Base-by-base conservation (phyloP, 306 rosid species). In the Pyrus pyrifolia region DNA sequence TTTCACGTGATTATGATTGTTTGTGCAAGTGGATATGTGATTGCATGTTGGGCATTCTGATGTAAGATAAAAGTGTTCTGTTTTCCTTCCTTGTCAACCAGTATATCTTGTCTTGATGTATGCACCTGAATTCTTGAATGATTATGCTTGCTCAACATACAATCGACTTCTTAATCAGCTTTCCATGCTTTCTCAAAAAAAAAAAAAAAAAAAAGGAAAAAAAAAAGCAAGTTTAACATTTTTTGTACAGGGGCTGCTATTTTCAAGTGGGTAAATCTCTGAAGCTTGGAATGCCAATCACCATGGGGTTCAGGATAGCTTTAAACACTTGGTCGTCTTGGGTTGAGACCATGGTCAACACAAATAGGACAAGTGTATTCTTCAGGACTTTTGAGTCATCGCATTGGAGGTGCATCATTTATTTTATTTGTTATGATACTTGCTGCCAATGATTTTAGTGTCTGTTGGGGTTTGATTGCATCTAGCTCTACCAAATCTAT, bases 161-260 rank as follows among this genome's bases (percentile, higher is more conserved):
- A 27, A 46, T 64, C 22, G 52, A 13, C 38, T 45, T 49, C 71
- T 22, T 44, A 67, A 49, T 42, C 11, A n/a, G 23, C 55, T 81
- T 40, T 19, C 72, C 52, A 13, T 4, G 44, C 44, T 40, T 40
- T 40, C 11, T 40, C 44, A 40, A 40, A 40, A 40, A 8, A 40
- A 8, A 31, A 30, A 31, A 4, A 5, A 25, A 40, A 40, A 40
- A 40, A 8, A 40, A 8, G 3, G 4, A 31, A 31, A 5, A 38
- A 40, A 40, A 40, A 40, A 40, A 8, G 11, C 11, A 12, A 59
- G 30, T 72, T 67, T 78, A 73, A 82, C 66, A 76, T 84, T 40
- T 82, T 64, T 81, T 76, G 82, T 84, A 82, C 99, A 92, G 99
- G 89, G 99, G 97, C 80, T 88, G 93, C 89, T 92, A 95, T 86